phyloP scores from a whole-genome alignment of 2,329 filamentous ascomycete genomes.

The Corinectria fuckeliana region DNA sequence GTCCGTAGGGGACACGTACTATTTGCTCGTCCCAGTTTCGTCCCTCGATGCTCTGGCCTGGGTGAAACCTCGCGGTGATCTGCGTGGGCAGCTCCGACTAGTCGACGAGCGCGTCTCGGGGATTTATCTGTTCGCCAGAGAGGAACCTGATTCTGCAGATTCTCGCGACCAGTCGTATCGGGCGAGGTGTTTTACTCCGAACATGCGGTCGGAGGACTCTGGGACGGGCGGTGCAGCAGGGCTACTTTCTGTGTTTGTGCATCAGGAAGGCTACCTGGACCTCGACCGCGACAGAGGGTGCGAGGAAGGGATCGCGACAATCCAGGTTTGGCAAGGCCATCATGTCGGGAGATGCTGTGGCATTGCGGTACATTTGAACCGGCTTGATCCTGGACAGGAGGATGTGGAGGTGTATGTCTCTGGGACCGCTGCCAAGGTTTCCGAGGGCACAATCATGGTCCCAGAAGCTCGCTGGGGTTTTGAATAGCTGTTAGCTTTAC shows the following conservation, averaged over 20 bases:
- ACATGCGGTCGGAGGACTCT: constrained; percentile 31
- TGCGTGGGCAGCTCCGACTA: background rate
- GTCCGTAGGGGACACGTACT: background rate
- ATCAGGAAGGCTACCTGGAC: constrained; percentile 8
- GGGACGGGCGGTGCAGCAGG: constrained; percentile 34
- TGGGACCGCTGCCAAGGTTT: background rate
- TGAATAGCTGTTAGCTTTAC: too few species aligned
- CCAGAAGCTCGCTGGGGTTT: background rate
- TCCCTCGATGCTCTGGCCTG: background rate
- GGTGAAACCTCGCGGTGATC: background rate
- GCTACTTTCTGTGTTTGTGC: constrained; percentile 23
- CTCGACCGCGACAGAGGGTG: too few species aligned
- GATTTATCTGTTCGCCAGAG: background rate
- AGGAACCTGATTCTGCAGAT: background rate
- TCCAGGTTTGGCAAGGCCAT: constrained; percentile 6
- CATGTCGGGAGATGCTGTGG: constrained; percentile 2
- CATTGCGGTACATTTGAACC: background rate
- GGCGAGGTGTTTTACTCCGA: constrained; percentile 32
- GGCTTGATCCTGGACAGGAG: background rate
- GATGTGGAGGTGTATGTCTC: background rate
- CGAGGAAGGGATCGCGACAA: background rate
- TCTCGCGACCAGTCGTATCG: constrained; percentile 5
- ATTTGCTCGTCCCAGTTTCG: constrained; percentile 2
- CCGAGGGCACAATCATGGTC: background rate
- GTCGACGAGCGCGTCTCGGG: background rate